phyloP scores from a whole-genome alignment of 2,329 filamentous ascomycete species.

The Ceratocystis eucalypticola region DNA sequence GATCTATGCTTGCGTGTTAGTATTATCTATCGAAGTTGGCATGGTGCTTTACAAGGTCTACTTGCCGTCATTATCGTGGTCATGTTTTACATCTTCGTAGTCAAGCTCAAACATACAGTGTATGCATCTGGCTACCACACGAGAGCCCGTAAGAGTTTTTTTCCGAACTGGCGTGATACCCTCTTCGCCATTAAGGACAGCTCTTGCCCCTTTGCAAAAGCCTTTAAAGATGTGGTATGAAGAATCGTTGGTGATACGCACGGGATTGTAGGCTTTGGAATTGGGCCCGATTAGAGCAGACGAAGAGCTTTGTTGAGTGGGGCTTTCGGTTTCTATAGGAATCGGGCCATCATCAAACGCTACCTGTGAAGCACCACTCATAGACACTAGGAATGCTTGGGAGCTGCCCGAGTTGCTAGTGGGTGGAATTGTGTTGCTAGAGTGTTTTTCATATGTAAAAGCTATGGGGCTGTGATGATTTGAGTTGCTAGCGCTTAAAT shows the following conservation, averaged over 20 bases:
- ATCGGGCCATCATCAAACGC: constrained; percentile 27
- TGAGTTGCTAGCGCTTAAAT: neutral
- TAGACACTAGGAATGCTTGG: neutral
- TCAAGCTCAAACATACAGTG: constrained; percentile 42
- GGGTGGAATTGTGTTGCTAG: constrained; percentile 1
- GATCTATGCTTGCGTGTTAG: constrained; percentile 26
- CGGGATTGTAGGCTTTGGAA: neutral
- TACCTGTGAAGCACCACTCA: neutral
- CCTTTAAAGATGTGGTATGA: constrained; percentile 41
- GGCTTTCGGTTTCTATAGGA: constrained; percentile 26
- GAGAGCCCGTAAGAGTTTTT: constrained; percentile 30
- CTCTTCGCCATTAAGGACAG: constrained; percentile 34
- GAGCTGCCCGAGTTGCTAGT: neutral
- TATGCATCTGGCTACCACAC: constrained; percentile 38
- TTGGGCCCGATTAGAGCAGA: neutral
- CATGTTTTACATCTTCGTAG: constrained; percentile 38
- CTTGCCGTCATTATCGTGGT: constrained; percentile 37
- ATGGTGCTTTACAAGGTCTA: neutral
- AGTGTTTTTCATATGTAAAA: constrained; percentile 3
- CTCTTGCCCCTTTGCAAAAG: constrained; percentile 42
- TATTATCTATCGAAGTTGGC: neutral
- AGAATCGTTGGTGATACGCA: constrained; percentile 25
- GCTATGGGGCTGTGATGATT: neutral
- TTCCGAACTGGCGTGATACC: constrained; percentile 40
- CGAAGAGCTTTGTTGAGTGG: neutral